Conservation (phyloP, 2,329 filamentous ascomycete species). For the Hymenoscyphus fructigenus region DNA sequence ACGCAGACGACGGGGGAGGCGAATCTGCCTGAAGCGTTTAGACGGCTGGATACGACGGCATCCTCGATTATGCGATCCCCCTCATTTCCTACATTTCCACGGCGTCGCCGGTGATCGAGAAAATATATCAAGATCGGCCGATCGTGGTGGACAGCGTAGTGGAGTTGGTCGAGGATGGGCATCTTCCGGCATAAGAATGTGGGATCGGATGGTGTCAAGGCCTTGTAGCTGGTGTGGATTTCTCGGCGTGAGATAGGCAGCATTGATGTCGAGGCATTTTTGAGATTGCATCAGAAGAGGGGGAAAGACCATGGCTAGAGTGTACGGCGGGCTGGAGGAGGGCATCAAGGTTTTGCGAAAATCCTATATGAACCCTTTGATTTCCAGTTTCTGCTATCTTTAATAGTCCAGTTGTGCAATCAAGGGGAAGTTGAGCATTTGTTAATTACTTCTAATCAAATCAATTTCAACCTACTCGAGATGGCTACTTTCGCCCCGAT, state of each 20-base stretch:
- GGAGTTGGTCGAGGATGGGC: slow-evolving; percentile 18
- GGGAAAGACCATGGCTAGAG: no score
- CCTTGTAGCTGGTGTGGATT: slow-evolving; percentile 16
- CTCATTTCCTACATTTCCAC: slow-evolving; percentile 17
- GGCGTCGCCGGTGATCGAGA: slow-evolving; percentile 17
- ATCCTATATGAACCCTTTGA: slow-evolving; percentile 12
- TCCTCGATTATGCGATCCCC: slow-evolving; percentile 14
- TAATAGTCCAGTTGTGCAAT: slow-evolving; percentile 17
- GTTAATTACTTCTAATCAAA: slow-evolving; percentile 23
- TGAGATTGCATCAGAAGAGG: slow-evolving; percentile 14
- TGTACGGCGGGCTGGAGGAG: slow-evolving; percentile 14
- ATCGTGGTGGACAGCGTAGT: slow-evolving; percentile 21
- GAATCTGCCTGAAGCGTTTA: slow-evolving; percentile 21
- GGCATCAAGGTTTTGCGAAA: slow-evolving; percentile 18
- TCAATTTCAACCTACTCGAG: slow-evolving; percentile 21
- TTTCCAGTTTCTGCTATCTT: slow-evolving; percentile 15
- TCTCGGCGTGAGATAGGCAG: slow-evolving; percentile 15
- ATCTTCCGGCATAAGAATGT: slow-evolving; percentile 22
- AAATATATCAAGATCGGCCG: slow-evolving; percentile 19
- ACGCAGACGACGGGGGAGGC: slow-evolving; percentile 17
- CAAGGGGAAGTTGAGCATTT: slow-evolving; percentile 21
- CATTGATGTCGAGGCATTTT: slow-evolving; percentile 23
- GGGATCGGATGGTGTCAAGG: slow-evolving; percentile 21
- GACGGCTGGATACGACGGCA: slow-evolving; percentile 13
- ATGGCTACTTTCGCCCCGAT: slow-evolving; percentile 24